Base-by-base conservation (phyloP, 2,329 filamentous ascomycete genomes). In the Aphanocladium album region DNA sequence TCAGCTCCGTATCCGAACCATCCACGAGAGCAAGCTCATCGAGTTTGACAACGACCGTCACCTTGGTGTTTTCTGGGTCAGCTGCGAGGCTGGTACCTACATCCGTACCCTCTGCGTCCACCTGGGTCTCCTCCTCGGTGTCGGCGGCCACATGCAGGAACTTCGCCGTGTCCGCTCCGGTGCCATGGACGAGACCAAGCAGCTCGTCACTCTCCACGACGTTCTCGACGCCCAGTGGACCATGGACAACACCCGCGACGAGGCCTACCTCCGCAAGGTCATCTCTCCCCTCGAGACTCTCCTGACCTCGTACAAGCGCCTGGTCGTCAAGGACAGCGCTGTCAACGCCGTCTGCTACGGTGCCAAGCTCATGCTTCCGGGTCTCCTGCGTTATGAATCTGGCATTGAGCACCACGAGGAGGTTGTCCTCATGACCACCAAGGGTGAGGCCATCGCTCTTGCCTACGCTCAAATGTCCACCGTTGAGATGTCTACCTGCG, bases 41-140 rank as follows among this genome's bases (percentile, higher is more conserved):
- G 95, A 99, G 81, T 99, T 98, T 74, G 95, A 99, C 81, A 98
- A 99, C 73, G 93, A 98, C 72, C 88, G 95, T 70, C 93, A 98
- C 76, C 85, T 99, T 41, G 95, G 90, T 76, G 93, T 98, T 60
- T 99, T 99, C 85, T 98, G 95, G 93, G 95, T 98, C 69, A 96
- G 91, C 79, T 99, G 95, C 78, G 95, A 99, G 79, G 95, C 75
- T 57, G 95, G 95, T 75, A 99, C 95, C 65, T 99, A 99, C 77
- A 98, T 99, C 75, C 90, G 95, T 82, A 99, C 95, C 41, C 87
- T 99, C 52, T 98, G 95, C 78, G 93, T 98, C 47, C 95, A 98
- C 79, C 77, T 99, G 67, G 91, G 91, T 76, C 78, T 87, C 62
- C 75, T 87, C 47, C 78, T 87, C 51, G 84, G 93, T 73, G 92